phyloP scores from a whole-genome alignment of 2,329 filamentous ascomycete species.

The Scedosporium boydii region DNA sequence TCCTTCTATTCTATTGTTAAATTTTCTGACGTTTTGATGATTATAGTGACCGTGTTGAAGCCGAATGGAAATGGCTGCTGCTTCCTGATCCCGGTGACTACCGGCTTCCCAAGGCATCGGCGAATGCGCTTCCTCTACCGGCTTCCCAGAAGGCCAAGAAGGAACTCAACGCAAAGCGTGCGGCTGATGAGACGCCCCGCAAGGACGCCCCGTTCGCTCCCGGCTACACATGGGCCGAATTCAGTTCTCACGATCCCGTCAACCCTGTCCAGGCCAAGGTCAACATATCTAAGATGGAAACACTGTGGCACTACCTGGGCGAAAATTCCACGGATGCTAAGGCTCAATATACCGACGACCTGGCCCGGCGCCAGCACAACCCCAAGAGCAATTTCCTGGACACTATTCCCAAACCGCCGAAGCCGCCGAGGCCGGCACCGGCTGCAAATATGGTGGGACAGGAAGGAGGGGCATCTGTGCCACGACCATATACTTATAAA shows the following conservation, averaged over 20 bases:
- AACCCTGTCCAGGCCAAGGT: slow-evolving; percentile 51
- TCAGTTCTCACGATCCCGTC: slow-evolving; percentile 50
- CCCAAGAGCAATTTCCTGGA: slow-evolving; percentile 64
- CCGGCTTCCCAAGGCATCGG: slow-evolving; percentile 63
- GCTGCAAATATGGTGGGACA: background rate
- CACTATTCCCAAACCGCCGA: slow-evolving; percentile 48
- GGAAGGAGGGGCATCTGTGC: background rate
- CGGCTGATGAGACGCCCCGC: slow-evolving; percentile 51
- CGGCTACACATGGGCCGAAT: slow-evolving; percentile 69
- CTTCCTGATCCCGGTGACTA: slow-evolving; percentile 63
- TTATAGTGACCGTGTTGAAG: slow-evolving; percentile 53
- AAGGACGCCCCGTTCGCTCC: slow-evolving; percentile 59
- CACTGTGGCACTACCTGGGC: slow-evolving; percentile 84
- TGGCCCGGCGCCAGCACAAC: slow-evolving; percentile 48
- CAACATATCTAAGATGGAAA: slow-evolving; percentile 61
- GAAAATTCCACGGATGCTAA: slow-evolving; percentile 80
- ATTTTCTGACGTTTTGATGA: slow-evolving; percentile 9
- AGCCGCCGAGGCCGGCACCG: slow-evolving; percentile 17
- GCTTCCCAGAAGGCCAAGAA: slow-evolving; percentile 52
- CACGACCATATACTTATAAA: slow-evolving; percentile 3
- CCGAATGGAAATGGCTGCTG: slow-evolving; percentile 77
- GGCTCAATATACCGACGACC: slow-evolving; percentile 82
- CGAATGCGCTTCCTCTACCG: slow-evolving; percentile 63
- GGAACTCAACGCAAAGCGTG: slow-evolving; percentile 57
- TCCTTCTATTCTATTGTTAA: background rate